These are phyloP conservation scores for Pulchroboletus neoregius DNA, from an alignment of 1,284 basidiomycete genomes.

Conservation along the genomic window DNA sequence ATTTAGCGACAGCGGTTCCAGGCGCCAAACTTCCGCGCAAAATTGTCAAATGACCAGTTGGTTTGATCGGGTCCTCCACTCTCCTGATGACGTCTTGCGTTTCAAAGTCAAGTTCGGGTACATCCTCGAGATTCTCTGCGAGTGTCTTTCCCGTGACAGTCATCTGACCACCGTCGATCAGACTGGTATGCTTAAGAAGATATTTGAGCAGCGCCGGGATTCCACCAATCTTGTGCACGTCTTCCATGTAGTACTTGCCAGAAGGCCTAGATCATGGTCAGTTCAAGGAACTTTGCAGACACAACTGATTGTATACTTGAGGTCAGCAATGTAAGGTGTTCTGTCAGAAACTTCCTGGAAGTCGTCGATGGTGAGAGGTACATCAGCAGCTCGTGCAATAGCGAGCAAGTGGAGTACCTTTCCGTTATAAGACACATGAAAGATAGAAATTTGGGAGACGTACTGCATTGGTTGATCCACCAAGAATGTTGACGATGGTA, in stretches of 20 bases:
- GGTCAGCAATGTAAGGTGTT: constrained; percentile 91
- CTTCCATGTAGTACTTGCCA: constrained; percentile 96
- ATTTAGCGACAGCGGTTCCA: constrained; percentile 89
- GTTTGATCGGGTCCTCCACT: constrained; percentile 84
- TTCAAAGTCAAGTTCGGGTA: constrained; percentile 71
- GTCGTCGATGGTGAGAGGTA: constrained; percentile 89
- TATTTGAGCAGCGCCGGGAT: constrained; percentile 83
- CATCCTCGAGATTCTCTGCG: constrained; percentile 85
- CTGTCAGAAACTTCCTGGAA: constrained; percentile 86
- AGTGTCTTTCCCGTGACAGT: constrained; percentile 95
- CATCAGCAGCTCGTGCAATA: constrained; percentile 87
- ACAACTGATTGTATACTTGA: constrained; percentile 54
- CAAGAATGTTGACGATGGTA: constrained; percentile 77
- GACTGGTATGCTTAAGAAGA: constrained; percentile 78
- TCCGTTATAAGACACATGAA: neutral
- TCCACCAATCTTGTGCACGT: constrained; percentile 88
- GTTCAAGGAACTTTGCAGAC: neutral
- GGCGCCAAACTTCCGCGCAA: constrained; percentile 89
- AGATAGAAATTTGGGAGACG: constrained; percentile 20
- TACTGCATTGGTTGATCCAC: constrained; percentile 91
- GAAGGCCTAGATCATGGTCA: constrained; percentile 59
- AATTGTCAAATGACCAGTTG: constrained; percentile 90
- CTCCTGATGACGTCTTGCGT: constrained; percentile 82
- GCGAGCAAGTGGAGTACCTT: constrained; percentile 91
- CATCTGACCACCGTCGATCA: constrained; percentile 87